Base-by-base conservation (phyloP, 148 eudicot genomes). In the Chenopodium album region DNA sequence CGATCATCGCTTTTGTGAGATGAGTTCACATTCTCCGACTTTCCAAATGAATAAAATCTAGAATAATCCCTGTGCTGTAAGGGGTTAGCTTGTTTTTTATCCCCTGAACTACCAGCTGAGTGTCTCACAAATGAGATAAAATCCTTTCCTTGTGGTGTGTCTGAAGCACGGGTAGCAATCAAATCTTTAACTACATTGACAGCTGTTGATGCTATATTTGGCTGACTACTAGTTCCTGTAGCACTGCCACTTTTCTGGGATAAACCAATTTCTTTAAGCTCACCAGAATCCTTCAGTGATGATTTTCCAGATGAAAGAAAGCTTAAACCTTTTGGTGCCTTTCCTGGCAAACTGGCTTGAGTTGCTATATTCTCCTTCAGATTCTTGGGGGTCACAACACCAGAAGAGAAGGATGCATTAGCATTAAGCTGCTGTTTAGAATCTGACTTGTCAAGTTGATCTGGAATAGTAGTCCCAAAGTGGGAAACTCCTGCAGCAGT, bases 311-410 rank as follows among this genome's bases (percentile, higher is more conserved):
- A 87, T 72, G 89, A 84, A 19, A 90, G 85, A 82, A 91, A 87
- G 85, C 87, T 89, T 71, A 93, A 73, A 75, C 98, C 98, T 81
- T 86, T 91, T 28, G 95, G 95, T 56, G 88, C 74, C 66, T 77
- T 84, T 32, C 75, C 65, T 84, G 86, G 84, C 73, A 75, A 84
- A 71, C 54, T 84, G 50, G 79, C 60, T 66, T 44, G 46, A 26
- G 64, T 72, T 0, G 70, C 72, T 23, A 76, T 78, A 67, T 52
- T 76, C 78, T 71, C 83, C 80, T 86, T 84, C 4, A 73, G 60
- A 48, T 31, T 84, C 37, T 71, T 86, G 29, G 73, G 50, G 46
- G 86, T n/a, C 23, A 77, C 60, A 50, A 46, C 71, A 32, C 77
- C 84, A 73, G 79, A 52, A 14, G 88, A 64, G 67, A 50, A 50